Percentiles rank a stretch among this genome's conserved stretches.
phyloP scores from a whole-genome alignment of 306 rosid species.

The Trifolium repens region DNA sequence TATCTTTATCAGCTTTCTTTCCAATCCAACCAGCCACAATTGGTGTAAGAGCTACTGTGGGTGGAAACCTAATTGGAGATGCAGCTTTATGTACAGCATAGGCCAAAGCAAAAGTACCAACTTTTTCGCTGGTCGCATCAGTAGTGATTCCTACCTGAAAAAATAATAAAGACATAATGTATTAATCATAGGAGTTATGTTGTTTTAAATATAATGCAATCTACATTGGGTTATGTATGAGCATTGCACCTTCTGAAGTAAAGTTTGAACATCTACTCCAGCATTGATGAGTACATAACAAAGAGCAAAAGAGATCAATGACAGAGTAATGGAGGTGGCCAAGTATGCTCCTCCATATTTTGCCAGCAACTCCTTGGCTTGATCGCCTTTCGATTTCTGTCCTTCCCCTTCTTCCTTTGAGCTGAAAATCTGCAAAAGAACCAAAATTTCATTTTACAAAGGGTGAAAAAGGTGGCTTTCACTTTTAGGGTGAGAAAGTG shows the following conservation, averaged over 20 bases:
- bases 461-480: not conserved
- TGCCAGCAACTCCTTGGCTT: conserved; percentile 88
- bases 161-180: not conserved
- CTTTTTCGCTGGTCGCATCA: conserved; percentile 75
- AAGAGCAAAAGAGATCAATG: conserved; percentile 74
- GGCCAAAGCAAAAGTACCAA: conserved; percentile 91
- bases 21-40: conserved; percentile 91
- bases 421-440: conserved; percentile 72
- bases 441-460: conserved; percentile 24
- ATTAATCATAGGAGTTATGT: not conserved
- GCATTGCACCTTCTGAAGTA: conserved; percentile 75
- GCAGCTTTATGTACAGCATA: conserved; percentile 98
- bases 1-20: conserved; percentile 65
- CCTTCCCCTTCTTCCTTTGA: conserved; percentile 72
- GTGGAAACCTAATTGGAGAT: conserved; percentile 96
- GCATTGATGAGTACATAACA: conserved; percentile 74
- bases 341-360: conserved; percentile 94
- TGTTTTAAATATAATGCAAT: conserved; percentile 17
- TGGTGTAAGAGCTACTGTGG: conserved; percentile 94
- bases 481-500: not conserved
- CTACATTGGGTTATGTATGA: conserved; percentile 2
- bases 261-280: conserved; percentile 75
- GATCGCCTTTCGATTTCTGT: conserved; percentile 75
- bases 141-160: conserved; percentile 80
- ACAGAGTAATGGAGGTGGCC: conserved; percentile 85